Percentiles rank a stretch among this genome's conserved stretches.
These are phyloP conservation scores for Cucurbita argyrosperma DNA, from an alignment of 306 rosid species.

Conservation along the genomic window DNA sequence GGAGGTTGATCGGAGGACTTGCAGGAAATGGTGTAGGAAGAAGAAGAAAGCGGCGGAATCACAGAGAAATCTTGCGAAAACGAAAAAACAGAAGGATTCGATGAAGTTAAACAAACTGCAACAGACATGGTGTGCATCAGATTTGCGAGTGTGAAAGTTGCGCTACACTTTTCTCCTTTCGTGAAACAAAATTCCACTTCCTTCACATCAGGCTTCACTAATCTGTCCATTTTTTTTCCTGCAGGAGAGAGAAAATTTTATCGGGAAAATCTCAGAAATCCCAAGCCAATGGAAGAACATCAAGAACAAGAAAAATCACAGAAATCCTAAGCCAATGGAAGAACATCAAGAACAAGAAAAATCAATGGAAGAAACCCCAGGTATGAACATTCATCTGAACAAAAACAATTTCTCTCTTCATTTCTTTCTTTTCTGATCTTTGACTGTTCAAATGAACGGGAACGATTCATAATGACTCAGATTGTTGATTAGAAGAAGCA, in stretches of 20 bases:
- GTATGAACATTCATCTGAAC: background rate
- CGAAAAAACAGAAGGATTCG: conserved; percentile 43
- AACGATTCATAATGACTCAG: background rate
- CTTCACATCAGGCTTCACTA: conserved; percentile 63
- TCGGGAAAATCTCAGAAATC: background rate
- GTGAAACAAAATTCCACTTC: conserved; percentile 45
- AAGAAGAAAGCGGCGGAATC: conserved; percentile 60
- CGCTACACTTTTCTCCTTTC: conserved; percentile 40
- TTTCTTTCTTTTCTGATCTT: background rate
- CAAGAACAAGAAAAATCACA: background rate
- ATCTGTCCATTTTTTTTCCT: conserved; percentile 44
- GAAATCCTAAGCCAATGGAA: background rate
- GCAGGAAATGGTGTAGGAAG: conserved; percentile 35
- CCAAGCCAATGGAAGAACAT: background rate
- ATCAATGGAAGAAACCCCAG: background rate
- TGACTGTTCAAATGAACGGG: background rate
- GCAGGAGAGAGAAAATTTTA: background rate
- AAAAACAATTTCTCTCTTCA: too few relatives aligned
- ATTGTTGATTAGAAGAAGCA: background rate
- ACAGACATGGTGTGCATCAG: conserved; percentile 96
- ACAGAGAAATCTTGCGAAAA: conserved; percentile 35
- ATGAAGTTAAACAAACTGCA: conserved; percentile 64
- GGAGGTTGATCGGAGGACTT: conserved; percentile 34
- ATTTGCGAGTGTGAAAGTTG: conserved; percentile 50
- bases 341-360: background rate